Conservation (phyloP, 257 asterid species). For the Fraxinus americana region DNA sequence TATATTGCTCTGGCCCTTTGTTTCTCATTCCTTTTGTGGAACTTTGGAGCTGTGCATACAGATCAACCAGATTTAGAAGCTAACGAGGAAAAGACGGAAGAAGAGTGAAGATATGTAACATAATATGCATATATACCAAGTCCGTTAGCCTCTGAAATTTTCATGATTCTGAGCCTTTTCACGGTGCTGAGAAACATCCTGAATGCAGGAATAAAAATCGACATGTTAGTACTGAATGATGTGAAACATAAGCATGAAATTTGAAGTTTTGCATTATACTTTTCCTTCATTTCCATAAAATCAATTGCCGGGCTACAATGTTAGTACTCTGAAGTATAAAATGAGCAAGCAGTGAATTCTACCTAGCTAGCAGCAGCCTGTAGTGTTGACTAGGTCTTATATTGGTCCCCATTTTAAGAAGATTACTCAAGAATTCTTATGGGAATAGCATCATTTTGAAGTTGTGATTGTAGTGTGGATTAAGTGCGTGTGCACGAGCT, state of each 20-base stretch:
- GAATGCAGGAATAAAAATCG: background rate
- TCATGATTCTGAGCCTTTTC: conserved; percentile 85
- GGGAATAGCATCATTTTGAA: background rate
- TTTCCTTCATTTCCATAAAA: too few species aligned
- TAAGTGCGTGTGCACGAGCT: too few species aligned
- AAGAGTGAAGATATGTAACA: background rate
- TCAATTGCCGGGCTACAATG: too few species aligned
- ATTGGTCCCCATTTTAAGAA: background rate
- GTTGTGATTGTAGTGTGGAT: too few species aligned
- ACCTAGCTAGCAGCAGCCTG: too few species aligned
- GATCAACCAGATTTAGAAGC: background rate
- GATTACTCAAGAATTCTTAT: too few species aligned
- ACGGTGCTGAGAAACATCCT: conserved; percentile 86
- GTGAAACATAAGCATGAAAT: background rate
- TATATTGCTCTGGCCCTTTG: conserved; percentile 52
- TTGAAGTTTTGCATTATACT: background rate
- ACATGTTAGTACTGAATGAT: conserved; percentile 8
- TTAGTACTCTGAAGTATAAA: too few species aligned
- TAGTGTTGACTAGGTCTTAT: too few species aligned
- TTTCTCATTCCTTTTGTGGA: conserved; percentile 49
- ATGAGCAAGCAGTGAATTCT: too few species aligned
- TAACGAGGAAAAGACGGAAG: background rate
- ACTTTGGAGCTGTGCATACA: conserved; percentile 50
- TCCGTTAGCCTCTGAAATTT: conserved; percentile 76
- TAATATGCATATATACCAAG: conserved; percentile 46